Evolutionary conservation across 2,329 filamentous ascomycete genomes (phyloP).

Genomic region (Claviceps fusiformis): DNA sequence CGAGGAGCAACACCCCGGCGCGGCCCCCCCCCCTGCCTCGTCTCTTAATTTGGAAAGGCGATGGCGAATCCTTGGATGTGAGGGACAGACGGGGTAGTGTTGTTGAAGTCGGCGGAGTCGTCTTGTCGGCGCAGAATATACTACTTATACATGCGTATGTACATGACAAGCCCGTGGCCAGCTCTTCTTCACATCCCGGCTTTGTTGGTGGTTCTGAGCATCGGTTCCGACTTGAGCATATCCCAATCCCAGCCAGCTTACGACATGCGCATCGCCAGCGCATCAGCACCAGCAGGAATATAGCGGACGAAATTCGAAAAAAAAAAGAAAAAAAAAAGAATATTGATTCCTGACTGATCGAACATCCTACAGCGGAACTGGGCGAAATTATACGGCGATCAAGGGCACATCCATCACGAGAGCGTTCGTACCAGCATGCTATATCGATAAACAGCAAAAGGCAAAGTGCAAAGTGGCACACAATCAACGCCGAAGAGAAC

Average conservation of each 20-base stretch:
- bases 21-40: neutral
- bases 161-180: neutral
- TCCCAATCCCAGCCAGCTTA: neutral
- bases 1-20: neutral
- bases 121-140: neutral
- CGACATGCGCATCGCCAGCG: neutral
- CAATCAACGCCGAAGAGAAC: no score
- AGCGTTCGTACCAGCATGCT: neutral
- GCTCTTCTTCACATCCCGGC: neutral
- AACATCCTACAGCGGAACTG: no score
- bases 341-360: neutral
- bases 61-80: neutral
- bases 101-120: neutral
- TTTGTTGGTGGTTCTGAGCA: neutral
- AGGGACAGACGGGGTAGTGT: neutral
- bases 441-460: neutral
- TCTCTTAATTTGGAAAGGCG: neutral
- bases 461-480: no score
- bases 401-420: no score
- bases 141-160: neutral
- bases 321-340: no score
- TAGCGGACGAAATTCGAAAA: neutral
- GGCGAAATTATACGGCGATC: no score
- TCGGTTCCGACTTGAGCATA: neutral
- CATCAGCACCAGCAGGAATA: neutral